Evolutionary conservation across 176 grass and related monocot species (phyloP), one percentile per base, ranked within the genome.

Genomic region (Musa troglodytarum): DNA sequence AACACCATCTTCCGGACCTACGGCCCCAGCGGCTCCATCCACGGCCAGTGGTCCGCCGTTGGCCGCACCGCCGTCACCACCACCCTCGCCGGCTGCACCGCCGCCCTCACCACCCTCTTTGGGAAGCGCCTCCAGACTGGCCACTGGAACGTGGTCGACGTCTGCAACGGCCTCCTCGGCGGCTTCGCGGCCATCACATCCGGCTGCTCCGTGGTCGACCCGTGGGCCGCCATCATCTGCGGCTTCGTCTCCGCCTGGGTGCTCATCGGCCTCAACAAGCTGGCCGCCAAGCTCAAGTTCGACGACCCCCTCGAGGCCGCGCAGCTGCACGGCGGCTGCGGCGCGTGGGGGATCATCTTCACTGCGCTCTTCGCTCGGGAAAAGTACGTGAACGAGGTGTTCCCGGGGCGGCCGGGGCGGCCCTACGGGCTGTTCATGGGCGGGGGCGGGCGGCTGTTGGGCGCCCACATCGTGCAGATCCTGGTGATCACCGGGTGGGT

Each of bases 131-230:
- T 71, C 9, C 49, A 53, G 69, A 71, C 69, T 1, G 69, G 69
- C 43, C 69, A 71, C 34, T 71, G 69, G 69, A 71, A 52, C 49
- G 69, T 71, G 19, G 3, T 49, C 69, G 69, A 71, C 49, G 69
- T 71, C 69, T 71, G 69, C 69, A 71, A 71, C 69, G 69, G 69
- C 17, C 69, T 71, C 69, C 69, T 71, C 34, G 69, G 69, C 43
- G 69, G 69, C 49, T 71, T 71, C 49, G 69, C 69, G 49, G 69
- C 69, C 34, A 71, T 71, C 69, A 71, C 69, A 8, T 50, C 69
- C 15, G 69, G 69, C 17, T 71, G 69, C 69, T 71, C 69, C 49
- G 69, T 71, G 9, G 69, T 71, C 69, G 69, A 71, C 16, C 69
- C 69, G 15, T 71, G 69, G 69, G 69, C 69, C 9, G 69, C 69